phyloP scores from a whole-genome alignment of 2,329 filamentous ascomycete genomes.

The Aspergillus terreus region DNA sequence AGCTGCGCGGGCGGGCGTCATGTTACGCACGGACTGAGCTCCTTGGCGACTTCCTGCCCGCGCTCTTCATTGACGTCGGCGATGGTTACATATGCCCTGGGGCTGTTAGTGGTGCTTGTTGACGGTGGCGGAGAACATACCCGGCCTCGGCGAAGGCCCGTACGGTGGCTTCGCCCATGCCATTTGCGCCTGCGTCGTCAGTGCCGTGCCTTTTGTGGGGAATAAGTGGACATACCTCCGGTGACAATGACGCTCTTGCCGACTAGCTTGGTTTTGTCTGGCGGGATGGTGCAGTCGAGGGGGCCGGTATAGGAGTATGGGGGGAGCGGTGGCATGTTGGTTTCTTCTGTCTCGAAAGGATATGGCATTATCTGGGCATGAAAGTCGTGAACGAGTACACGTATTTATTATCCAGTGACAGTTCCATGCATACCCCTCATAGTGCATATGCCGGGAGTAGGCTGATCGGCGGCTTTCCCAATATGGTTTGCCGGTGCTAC shows the following conservation, averaged over 20 bases:
- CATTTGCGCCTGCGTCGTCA: constrained; percentile 21
- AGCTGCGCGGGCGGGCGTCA: too few species aligned
- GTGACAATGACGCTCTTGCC: constrained; percentile 49
- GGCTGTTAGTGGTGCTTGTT: background rate
- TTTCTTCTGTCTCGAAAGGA: background rate
- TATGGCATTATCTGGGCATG: background rate
- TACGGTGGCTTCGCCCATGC: constrained; percentile 23
- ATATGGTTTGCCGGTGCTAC: constrained; percentile 1
- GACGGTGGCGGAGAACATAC: background rate
- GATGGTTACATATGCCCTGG: constrained; percentile 18
- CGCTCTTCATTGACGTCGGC: constrained; percentile 33
- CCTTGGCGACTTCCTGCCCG: constrained; percentile 29
- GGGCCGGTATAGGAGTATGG: constrained; percentile 12
- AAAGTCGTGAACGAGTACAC: background rate
- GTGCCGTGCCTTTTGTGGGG: background rate
- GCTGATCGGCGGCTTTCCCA: background rate
- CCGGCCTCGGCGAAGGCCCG: constrained; percentile 16
- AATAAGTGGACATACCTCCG: constrained; percentile 26
- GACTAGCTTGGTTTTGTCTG: constrained; percentile 35
- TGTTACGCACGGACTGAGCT: constrained; percentile 24
- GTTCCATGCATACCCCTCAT: background rate
- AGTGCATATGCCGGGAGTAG: background rate
- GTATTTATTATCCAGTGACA: background rate
- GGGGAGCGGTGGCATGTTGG: constrained; percentile 9
- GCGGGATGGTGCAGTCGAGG: constrained; percentile 15